Conservation (phyloP, 352 stramenopile genomes). For the Phytophthora cactorum region DNA sequence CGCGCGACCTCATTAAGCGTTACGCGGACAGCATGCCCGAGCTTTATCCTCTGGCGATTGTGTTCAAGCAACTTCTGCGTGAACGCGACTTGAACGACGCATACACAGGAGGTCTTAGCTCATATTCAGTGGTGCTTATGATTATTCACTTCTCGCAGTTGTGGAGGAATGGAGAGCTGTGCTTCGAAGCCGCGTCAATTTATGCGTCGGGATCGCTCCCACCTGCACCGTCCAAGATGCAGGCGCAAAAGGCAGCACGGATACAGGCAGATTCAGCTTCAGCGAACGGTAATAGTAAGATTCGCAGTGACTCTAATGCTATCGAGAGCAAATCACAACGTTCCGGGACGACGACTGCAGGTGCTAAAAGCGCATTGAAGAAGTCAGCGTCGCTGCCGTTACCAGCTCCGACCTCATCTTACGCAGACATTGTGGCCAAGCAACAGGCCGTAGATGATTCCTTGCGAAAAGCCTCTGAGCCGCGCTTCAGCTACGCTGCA, state of each 20-base stretch:
- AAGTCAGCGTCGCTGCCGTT: conserved; percentile 29
- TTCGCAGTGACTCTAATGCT: conserved; percentile 15
- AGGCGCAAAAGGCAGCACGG: conserved; percentile 27
- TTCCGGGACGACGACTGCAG: not conserved
- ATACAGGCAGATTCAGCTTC: conserved; percentile 21
- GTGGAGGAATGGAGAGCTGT: conserved; percentile 59
- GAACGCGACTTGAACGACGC: conserved; percentile 92
- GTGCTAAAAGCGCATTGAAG: conserved; percentile 13
- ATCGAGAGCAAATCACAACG: conserved; percentile 10
- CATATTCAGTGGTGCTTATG: conserved; percentile 94
- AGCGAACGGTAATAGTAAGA: conserved; percentile 20
- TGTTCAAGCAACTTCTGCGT: conserved; percentile 92
- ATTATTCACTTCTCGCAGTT: conserved; percentile 88
- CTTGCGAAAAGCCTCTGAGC: conserved; percentile 17
- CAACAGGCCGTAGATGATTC: conserved; percentile 28
- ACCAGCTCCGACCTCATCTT: conserved; percentile 51
- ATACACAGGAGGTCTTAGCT: conserved; percentile 91
- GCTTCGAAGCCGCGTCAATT: conserved; percentile 62
- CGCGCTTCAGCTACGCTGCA: conserved; percentile 74
- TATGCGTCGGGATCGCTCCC: conserved; percentile 70
- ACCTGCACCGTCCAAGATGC: conserved; percentile 36
- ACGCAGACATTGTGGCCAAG: conserved; percentile 62
- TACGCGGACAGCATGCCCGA: conserved; percentile 86
- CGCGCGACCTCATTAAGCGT: conserved; percentile 85
- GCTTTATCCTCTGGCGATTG: conserved; percentile 88